Evolutionary conservation across 1,284 basidiomycete genomes (phyloP).

Genomic region (Ganoderma boninense): DNA sequence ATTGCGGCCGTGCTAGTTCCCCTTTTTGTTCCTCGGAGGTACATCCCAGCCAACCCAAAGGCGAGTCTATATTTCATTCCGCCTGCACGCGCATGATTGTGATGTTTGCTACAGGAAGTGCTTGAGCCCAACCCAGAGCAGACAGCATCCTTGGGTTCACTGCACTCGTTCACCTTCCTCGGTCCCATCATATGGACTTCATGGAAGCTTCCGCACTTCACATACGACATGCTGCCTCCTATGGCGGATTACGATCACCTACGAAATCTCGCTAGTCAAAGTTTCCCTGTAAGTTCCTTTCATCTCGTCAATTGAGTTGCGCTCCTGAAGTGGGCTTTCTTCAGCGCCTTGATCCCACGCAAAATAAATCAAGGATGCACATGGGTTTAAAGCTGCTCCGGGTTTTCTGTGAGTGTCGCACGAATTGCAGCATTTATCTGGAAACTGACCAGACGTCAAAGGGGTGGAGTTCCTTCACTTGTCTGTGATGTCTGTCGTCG

Average conservation of each 20-base stretch:
- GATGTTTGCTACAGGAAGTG: constrained; percentile 31
- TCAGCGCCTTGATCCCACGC: constrained; percentile 44
- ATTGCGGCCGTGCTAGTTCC: constrained; percentile 54
- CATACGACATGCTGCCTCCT: constrained; percentile 49
- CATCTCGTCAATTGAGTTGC: not conserved
- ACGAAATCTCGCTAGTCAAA: constrained; percentile 47
- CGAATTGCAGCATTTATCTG: not conserved
- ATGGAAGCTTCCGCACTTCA: constrained; percentile 40
- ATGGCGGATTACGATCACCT: constrained; percentile 57
- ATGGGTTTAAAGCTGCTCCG: constrained; percentile 40
- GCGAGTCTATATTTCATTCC: constrained; percentile 31
- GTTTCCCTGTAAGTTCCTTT: constrained; percentile 39
- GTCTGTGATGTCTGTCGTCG: constrained; percentile 29
- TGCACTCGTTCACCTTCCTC: constrained; percentile 43
- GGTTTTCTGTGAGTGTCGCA: constrained; percentile 38
- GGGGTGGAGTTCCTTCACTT: constrained; percentile 37
- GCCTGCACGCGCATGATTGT: not conserved
- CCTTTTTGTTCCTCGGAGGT: constrained; percentile 52
- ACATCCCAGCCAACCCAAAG: constrained; percentile 51
- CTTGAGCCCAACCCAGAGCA: constrained; percentile 45
- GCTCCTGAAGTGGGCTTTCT: not conserved
- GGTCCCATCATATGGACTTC: constrained; percentile 43
- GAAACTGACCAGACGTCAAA: constrained; percentile 10
- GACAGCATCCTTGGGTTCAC: constrained; percentile 44
- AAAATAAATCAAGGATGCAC: constrained; percentile 32